These are phyloP conservation scores for Dimargaris cristalligena DNA, from an alignment of 192 early-diverging fungal genomes.

Conservation along the genomic window DNA sequence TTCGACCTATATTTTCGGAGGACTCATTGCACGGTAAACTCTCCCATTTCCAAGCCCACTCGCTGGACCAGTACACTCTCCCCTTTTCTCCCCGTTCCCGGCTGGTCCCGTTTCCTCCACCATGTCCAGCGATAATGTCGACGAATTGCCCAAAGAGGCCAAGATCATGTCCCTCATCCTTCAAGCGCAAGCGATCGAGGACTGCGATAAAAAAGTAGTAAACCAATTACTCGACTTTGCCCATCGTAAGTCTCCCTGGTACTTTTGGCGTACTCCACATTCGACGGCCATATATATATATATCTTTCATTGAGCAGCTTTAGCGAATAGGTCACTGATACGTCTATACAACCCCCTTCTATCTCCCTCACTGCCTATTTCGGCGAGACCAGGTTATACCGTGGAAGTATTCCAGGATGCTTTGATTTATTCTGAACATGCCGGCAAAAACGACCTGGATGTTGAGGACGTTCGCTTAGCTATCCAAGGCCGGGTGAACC, in stretches of 20 bases:
- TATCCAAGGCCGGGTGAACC: conserved; percentile 77
- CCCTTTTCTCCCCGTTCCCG: too few relatives aligned
- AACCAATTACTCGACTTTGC: conserved; percentile 87
- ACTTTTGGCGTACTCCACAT: too few relatives aligned
- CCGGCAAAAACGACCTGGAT: conserved; percentile 56
- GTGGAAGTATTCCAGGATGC: conserved; percentile 86
- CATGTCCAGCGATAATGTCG: conserved; percentile 1
- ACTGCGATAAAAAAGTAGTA: conserved; percentile 81
- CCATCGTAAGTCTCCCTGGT: conserved; percentile 38
- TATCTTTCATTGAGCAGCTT: too few relatives aligned
- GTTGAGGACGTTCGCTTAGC: conserved; percentile 78
- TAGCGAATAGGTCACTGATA: too few relatives aligned
- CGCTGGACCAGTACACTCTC: too few relatives aligned
- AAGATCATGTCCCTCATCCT: conserved; percentile 75
- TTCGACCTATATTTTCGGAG: too few relatives aligned
- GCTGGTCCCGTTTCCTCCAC: not conserved
- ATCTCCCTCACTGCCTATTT: too few relatives aligned
- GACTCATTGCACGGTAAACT: too few relatives aligned
- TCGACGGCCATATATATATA: too few relatives aligned
- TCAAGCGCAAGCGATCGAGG: conserved; percentile 65
- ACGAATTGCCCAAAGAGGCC: conserved; percentile 36
- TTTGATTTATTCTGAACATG: conserved; percentile 83
- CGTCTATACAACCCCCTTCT: too few relatives aligned
- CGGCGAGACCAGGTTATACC: conserved; percentile 73
- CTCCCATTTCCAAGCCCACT: too few relatives aligned